Conservation (phyloP, 2,329 filamentous ascomycete species). For the Pyrenophora seminiperda region DNA sequence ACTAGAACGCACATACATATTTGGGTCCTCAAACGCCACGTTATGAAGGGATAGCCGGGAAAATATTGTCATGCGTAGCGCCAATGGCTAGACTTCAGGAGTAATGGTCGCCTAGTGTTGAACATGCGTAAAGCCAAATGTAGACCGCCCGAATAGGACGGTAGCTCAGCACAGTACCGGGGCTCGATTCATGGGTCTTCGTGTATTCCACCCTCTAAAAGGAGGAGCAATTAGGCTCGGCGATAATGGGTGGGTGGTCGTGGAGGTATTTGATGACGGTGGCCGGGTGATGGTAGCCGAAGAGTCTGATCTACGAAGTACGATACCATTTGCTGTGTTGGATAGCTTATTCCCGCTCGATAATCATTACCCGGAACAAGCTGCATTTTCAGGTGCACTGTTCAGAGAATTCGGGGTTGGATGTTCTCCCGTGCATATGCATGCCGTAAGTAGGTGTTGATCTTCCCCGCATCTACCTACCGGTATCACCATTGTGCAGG, state of each 20-base stretch:
- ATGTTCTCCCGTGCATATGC: not conserved
- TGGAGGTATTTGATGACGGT: not conserved
- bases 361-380: conserved; percentile 13
- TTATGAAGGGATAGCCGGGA: conserved; percentile 12
- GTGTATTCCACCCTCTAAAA: conserved; percentile 2
- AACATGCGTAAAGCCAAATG: not conserved
- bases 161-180: not conserved
- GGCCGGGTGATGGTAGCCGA: conserved; percentile 18
- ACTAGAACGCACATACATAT: conserved; percentile 4
- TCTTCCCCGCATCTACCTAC: conserved; percentile 8
- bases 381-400: not conserved
- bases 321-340: conserved; percentile 17
- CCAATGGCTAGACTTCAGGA: not conserved
- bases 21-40: conserved; percentile 9
- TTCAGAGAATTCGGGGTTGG: conserved; percentile 3
- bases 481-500: no score
- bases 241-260: conserved; percentile 8
- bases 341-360: conserved; percentile 5
- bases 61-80: conserved; percentile 2
- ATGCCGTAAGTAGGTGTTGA: not conserved
- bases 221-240: conserved; percentile 3
- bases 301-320: conserved; percentile 18
- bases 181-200: not conserved
- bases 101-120: conserved; percentile 5
- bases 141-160: conserved; percentile 11